Percentiles rank a stretch among this genome's conserved stretches.
Conservation (phyloP, 495 filamentous ascomycete species). For the Xylaria telfairii region DNA sequence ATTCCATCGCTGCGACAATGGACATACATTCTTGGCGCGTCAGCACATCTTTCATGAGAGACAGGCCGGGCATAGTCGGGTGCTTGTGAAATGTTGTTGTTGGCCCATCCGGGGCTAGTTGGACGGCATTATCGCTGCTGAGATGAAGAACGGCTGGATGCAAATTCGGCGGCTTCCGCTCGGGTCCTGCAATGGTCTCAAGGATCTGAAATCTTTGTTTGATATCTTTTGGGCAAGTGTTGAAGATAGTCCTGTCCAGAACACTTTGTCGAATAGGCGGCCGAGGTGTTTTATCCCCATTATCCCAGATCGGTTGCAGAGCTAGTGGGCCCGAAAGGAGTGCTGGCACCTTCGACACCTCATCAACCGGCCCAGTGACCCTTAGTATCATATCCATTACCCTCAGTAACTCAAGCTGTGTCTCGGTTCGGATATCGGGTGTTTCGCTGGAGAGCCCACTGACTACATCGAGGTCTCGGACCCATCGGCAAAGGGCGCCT, state of each 20-base stretch:
- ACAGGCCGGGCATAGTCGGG: slow-evolving; percentile 48
- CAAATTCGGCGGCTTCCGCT: slow-evolving; percentile 55
- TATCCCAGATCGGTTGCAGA: slow-evolving; percentile 44
- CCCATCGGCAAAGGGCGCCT: slow-evolving; percentile 57
- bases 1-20: slow-evolving; percentile 55
- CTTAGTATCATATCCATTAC: slow-evolving; percentile 53
- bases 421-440: slow-evolving; percentile 14
- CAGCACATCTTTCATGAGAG: slow-evolving; percentile 47
- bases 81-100: slow-evolving; percentile 43
- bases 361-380: slow-evolving; percentile 47
- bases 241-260: slow-evolving; percentile 42
- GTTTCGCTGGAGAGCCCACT: slow-evolving; percentile 44
- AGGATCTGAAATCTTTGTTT: slow-evolving; percentile 41
- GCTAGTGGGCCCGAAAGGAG: slow-evolving; percentile 36
- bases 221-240: slow-evolving; percentile 11
- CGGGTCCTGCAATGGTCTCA: slow-evolving; percentile 49
- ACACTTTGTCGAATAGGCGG: slow-evolving; percentile 43
- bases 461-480: slow-evolving; percentile 55
- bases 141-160: slow-evolving; percentile 54
- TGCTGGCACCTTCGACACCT: slow-evolving; percentile 26
- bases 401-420: slow-evolving; percentile 37
- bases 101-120: slow-evolving; percentile 36
- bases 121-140: slow-evolving; percentile 43
- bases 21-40: slow-evolving; percentile 47
- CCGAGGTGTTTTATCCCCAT: slow-evolving; percentile 27